Evolutionary conservation across 176 grass and related monocot genomes (phyloP), one percentile per base, ranked within the genome.

Genomic region (Triticum turgidum): DNA sequence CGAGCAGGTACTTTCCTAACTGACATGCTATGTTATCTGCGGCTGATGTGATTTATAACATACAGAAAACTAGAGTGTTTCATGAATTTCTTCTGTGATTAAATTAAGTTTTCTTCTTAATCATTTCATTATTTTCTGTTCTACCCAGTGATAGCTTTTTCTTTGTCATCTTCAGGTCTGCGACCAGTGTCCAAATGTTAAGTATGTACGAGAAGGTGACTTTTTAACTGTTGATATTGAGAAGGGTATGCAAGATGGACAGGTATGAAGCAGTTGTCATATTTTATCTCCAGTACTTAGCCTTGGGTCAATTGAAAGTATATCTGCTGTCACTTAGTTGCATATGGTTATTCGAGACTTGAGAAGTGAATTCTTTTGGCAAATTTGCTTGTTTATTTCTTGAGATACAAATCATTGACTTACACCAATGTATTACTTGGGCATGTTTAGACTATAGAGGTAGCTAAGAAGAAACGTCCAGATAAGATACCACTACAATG

Each of bases 141-240:
- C 30, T 84, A 27, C 38, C 12, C 51, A 67, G 56, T 85, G 27
- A 68, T 24, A 56, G 14, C 3, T 44, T 12, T 4, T 9, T 62
- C 21, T 83, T 7, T 79, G 67, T 56, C 56, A 47, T 79, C 44
- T 69, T 65, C 73, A 99, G 97, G 97, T 99, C 47, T 99, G 97
- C 11, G 97, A 96, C 39, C 86, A 99, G 90, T 99, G 97, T 89
- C 82, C 94, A 78, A 99, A 99, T 90, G 97, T 99, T 47, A 96
- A 99, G 85, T 99, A 88, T 61, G 92, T 94, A 77, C 89, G 94
- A 75, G 97, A 99, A 88, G 97, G 97, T 83, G 88, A 85, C 8
- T 99, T 99, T 69, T 81, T 99, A 49, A 96, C 97, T 73, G 92
- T 99, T 86, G 97, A 99, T 93, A 99, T 99, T 80, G 97, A 99